A percentile compares a stretch with the other conserved stretches of the same genome.
Evolutionary conservation across 805 yeast genomes (phyloP).

Genomic region (Candida palmyrensis): DNA sequence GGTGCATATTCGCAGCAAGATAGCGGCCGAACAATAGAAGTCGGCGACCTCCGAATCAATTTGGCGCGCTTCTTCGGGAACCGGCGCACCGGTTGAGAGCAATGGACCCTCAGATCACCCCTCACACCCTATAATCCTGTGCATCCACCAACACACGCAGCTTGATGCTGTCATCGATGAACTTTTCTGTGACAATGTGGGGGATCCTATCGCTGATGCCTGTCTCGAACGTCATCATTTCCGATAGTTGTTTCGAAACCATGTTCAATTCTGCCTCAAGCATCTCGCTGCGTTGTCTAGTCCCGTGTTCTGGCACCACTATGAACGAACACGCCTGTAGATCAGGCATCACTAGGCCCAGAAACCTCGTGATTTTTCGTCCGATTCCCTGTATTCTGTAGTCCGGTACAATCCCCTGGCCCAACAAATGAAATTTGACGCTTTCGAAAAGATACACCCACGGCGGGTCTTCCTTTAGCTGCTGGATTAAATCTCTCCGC

Average conservation of each 20-base stretch:
- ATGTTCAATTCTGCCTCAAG: slow-evolving; percentile 7
- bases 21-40: not conserved
- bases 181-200: slow-evolving; percentile 27
- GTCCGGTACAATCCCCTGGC: too few relatives aligned
- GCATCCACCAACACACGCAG: slow-evolving; percentile 23
- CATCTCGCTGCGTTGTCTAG: too few relatives aligned
- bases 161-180: slow-evolving; percentile 25
- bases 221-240: slow-evolving; percentile 6
- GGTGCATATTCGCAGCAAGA: too few relatives aligned
- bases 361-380: slow-evolving; percentile 42
- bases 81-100: slow-evolving; percentile 4
- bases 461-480: slow-evolving; percentile 12
- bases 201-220: slow-evolving; percentile 20
- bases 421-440: too few relatives aligned
- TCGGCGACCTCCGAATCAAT: not conserved
- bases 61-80: not conserved
- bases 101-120: too few relatives aligned
- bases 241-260: slow-evolving; percentile 12
- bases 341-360: slow-evolving; percentile 23
- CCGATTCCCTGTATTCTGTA: slow-evolving; percentile 9
- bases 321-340: slow-evolving; percentile 30
- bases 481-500: too few relatives aligned
- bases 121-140: slow-evolving; percentile 18
- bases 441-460: slow-evolving; percentile 29
- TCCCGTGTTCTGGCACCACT: slow-evolving; percentile 13